A percentile compares a stretch with the other conserved stretches of the same genome.
Evolutionary conservation across 768 basidiomycete genomes (phyloP).

Genomic region (Paxillus ammoniavirescens): DNA sequence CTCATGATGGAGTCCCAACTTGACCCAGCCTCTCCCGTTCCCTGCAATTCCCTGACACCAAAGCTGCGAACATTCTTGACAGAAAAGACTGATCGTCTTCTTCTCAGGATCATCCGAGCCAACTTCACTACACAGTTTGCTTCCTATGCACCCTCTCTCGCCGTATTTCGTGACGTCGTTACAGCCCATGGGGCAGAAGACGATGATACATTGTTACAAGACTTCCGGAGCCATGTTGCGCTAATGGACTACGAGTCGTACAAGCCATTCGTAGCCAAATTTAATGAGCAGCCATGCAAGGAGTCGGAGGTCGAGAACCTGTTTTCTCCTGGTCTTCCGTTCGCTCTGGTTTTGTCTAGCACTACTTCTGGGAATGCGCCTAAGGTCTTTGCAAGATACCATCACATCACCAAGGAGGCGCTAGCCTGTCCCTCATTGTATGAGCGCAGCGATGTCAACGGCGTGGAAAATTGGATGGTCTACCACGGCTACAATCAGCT

Average conservation of each 20-base stretch:
- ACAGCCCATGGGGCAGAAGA: too few relatives aligned
- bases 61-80: background rate
- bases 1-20: too few relatives aligned
- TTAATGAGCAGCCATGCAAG: too few relatives aligned
- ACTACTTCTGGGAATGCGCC: too few relatives aligned
- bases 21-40: background rate
- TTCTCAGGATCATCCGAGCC: background rate
- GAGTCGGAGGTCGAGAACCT: too few relatives aligned
- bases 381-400: constrained; percentile 1
- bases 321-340: too few relatives aligned
- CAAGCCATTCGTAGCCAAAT: too few relatives aligned
- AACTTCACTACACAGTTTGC: background rate
- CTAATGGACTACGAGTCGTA: too few relatives aligned
- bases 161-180: background rate
- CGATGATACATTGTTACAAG: too few relatives aligned
- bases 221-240: too few relatives aligned
- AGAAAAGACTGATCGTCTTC: background rate
- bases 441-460: background rate
- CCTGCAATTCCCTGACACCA: background rate
- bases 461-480: background rate
- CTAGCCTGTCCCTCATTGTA: background rate
- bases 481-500: background rate
- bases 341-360: too few relatives aligned
- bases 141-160: background rate
- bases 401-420: background rate